These are phyloP conservation scores for Colletotrichum coccodes DNA, from an alignment of 2,329 filamentous ascomycete species.

Conservation along the genomic window DNA sequence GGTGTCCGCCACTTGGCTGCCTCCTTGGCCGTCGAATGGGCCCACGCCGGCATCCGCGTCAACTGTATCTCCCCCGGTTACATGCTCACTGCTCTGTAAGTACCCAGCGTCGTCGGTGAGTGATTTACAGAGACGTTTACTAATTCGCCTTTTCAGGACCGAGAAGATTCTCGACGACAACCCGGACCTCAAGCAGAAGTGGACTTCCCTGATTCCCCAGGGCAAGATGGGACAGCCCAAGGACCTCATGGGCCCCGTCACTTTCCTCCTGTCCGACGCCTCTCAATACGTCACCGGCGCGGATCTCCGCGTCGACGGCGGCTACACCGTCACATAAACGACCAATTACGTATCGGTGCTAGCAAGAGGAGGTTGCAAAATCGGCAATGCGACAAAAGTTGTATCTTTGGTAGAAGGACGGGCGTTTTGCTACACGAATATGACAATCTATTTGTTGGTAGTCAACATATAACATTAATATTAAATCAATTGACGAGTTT, in stretches of 20 bases:
- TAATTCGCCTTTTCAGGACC: constrained; percentile 64
- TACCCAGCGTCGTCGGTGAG: constrained; percentile 29
- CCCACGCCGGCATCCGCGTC: constrained; percentile 85
- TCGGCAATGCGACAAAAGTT: neutral
- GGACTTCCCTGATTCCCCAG: constrained; percentile 91
- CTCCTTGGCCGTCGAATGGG: constrained; percentile 94
- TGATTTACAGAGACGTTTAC: neutral
- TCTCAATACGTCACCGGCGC: constrained; percentile 77
- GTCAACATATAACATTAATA: neutral
- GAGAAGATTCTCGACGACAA: constrained; percentile 95
- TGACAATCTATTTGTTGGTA: neutral
- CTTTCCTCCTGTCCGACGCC: constrained; percentile 85
- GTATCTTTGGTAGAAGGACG: neutral
- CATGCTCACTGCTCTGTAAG: constrained; percentile 93
- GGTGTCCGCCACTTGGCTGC: constrained; percentile 89
- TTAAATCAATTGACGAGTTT: neutral
- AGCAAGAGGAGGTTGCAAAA: neutral
- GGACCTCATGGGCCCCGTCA: constrained; percentile 93
- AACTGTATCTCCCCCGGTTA: constrained; percentile 97
- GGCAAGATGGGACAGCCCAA: constrained; percentile 94
- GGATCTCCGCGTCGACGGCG: constrained; percentile 85
- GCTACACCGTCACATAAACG: constrained; percentile 81
- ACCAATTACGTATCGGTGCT: neutral
- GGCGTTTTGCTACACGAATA: neutral
- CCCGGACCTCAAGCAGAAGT: constrained; percentile 87